Conservation (phyloP, 2,329 filamentous ascomycete species). For the Hirsutella minnesotensis region DNA sequence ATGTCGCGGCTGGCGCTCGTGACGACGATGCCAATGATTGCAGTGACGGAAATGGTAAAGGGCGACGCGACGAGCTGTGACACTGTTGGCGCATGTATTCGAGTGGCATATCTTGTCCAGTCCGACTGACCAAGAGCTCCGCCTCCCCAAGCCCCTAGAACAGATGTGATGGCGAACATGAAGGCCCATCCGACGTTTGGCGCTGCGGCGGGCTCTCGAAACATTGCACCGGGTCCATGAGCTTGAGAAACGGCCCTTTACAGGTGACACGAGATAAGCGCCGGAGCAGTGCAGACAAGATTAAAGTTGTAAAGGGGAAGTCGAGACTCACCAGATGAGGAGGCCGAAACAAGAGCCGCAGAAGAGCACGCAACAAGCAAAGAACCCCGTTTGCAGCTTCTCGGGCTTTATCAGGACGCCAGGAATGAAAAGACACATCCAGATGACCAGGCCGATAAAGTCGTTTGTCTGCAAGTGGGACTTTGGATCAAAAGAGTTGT, state of each 20-base stretch:
- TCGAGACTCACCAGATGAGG: conserved; percentile 7
- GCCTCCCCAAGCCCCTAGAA: conserved; percentile 14
- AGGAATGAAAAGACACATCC: conserved; percentile 11
- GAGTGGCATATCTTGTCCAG: conserved; percentile 15
- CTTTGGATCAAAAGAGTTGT: conserved; percentile 10
- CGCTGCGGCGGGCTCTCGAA: conserved; percentile 9
- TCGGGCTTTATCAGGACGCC: conserved; percentile 12
- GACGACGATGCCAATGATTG: conserved; percentile 14
- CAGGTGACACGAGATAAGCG: background rate
- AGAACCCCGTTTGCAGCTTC: conserved; percentile 13
- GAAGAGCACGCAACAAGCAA: conserved; percentile 13
- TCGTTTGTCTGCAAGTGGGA: conserved; percentile 14
- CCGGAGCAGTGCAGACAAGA: background rate
- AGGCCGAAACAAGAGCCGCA: conserved; percentile 10
- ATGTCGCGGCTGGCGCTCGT: conserved; percentile 12
- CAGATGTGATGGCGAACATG: conserved; percentile 18
- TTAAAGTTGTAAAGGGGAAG: background rate
- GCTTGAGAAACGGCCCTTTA: conserved; percentile 10
- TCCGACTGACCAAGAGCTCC: conserved; percentile 16
- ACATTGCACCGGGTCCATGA: conserved; percentile 11
- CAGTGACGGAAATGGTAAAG: conserved; percentile 14
- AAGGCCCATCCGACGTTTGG: conserved; percentile 16
- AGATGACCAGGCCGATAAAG: conserved; percentile 14
- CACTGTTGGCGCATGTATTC: conserved; percentile 7
- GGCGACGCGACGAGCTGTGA: conserved; percentile 13